Conservation (phyloP, 2,329 filamentous ascomycete genomes). For the Claviceps sp. region DNA sequence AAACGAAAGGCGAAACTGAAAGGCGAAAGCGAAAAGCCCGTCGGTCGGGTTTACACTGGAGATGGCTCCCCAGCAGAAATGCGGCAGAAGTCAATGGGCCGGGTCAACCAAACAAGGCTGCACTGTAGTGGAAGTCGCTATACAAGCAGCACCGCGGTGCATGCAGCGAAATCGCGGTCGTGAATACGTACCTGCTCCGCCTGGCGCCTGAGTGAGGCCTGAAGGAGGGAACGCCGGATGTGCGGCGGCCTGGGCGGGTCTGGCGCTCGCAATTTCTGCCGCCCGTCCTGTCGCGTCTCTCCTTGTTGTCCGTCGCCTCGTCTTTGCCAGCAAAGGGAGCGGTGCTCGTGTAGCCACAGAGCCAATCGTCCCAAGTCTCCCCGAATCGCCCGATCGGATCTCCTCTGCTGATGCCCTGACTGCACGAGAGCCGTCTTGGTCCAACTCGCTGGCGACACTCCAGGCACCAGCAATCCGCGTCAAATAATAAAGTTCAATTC, state of each 20-base stretch:
- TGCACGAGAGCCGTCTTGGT: background rate
- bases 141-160: background rate
- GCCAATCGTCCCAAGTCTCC: background rate
- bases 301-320: background rate
- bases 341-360: background rate
- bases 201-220: background rate
- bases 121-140: background rate
- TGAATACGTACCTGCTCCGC: conserved; percentile 1
- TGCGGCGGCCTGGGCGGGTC: conserved; percentile 1
- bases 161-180: background rate
- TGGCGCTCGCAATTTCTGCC: background rate
- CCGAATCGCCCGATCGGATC: background rate
- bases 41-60: conserved; percentile 5
- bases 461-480: background rate
- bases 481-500: conserved; percentile 2
- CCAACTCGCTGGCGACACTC: background rate
- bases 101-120: background rate
- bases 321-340: background rate
- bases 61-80: conserved; percentile 2
- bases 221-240: background rate
- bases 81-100: conserved; percentile 8
- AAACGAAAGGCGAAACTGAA: too few species aligned
- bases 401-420: background rate
- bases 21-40: background rate
- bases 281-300: background rate